Conservation (phyloP, 1,284 basidiomycete genomes). For the Wallemia hederae region DNA sequence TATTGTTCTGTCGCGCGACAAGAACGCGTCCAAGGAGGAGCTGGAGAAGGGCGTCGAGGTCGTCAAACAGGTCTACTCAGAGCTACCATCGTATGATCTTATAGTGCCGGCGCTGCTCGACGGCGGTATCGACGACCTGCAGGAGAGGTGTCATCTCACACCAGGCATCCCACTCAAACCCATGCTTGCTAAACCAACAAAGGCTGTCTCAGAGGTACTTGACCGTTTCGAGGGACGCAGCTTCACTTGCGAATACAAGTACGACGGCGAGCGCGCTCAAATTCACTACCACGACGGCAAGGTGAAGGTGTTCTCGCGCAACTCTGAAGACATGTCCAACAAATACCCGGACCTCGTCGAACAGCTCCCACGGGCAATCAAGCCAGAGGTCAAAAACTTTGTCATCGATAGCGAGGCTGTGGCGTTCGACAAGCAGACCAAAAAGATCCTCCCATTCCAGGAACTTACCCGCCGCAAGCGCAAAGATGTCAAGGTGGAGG, state of each 20-base stretch:
- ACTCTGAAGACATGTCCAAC: constrained; percentile 97
- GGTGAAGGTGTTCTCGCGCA: constrained; percentile 73
- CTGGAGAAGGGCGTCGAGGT: constrained; percentile 51
- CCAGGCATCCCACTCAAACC: constrained; percentile 85
- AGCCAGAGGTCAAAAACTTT: constrained; percentile 50
- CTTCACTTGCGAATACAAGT: constrained; percentile 99
- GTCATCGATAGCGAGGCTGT: constrained; percentile 91
- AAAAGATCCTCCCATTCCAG: constrained; percentile 48
- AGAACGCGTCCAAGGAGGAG: constrained; percentile 38
- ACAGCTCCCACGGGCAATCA: constrained; percentile 66
- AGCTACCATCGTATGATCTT: constrained; percentile 73
- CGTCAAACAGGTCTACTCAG: constrained; percentile 79
- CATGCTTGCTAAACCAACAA: constrained; percentile 99
- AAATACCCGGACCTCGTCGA: constrained; percentile 94
- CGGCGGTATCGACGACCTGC: constrained; percentile 40
- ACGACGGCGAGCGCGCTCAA: constrained; percentile 93
- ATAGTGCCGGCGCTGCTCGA: constrained; percentile 76
- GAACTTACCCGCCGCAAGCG: constrained; percentile 56
- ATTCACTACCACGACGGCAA: constrained; percentile 34
- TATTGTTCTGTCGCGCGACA: constrained; percentile 38
- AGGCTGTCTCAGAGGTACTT: constrained; percentile 92
- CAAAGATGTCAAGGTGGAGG: constrained; percentile 43
- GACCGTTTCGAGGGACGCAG: constrained; percentile 84
- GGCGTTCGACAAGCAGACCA: constrained; percentile 61
- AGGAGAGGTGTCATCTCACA: constrained; percentile 56